phyloP scores from a whole-genome alignment of 1,284 basidiomycete genomes.

The Ganoderma boninense region DNA sequence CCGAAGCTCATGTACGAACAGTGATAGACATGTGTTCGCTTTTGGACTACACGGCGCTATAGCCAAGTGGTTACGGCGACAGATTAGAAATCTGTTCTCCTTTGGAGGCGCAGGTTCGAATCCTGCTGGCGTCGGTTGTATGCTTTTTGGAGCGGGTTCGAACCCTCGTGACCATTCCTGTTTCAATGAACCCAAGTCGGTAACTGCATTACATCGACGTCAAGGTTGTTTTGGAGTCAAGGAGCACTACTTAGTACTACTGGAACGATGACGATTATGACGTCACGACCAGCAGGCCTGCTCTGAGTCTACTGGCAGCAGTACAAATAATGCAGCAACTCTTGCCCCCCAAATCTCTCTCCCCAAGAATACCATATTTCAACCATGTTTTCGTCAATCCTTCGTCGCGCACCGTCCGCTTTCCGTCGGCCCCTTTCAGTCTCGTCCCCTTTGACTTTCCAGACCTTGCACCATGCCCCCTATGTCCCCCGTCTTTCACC shows the following conservation, averaged over 20 bases:
- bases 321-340: constrained; percentile 1
- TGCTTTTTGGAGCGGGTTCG: too few relatives aligned
- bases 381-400: constrained; percentile 31
- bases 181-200: not conserved
- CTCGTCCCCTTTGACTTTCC: constrained; percentile 12
- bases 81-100: constrained; percentile 67
- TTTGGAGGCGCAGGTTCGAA: constrained; percentile 76
- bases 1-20: too few relatives aligned
- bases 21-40: too few relatives aligned
- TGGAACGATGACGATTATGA: not conserved
- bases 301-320: not conserved
- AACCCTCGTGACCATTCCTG: too few relatives aligned
- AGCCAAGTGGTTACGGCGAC: constrained; percentile 69
- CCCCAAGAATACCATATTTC: constrained; percentile 4
- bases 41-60: constrained; percentile 45
- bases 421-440: constrained; percentile 32
- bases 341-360: not conserved
- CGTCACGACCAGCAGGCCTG: not conserved
- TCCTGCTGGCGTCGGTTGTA: constrained; percentile 69
- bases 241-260: not conserved
- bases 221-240: not conserved
- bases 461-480: constrained; percentile 19
- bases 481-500: constrained; percentile 11
- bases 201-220: not conserved
- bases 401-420: constrained; percentile 32